Base-by-base conservation (phyloP, 2,329 filamentous ascomycete species). In the Eutypa lata region DNA sequence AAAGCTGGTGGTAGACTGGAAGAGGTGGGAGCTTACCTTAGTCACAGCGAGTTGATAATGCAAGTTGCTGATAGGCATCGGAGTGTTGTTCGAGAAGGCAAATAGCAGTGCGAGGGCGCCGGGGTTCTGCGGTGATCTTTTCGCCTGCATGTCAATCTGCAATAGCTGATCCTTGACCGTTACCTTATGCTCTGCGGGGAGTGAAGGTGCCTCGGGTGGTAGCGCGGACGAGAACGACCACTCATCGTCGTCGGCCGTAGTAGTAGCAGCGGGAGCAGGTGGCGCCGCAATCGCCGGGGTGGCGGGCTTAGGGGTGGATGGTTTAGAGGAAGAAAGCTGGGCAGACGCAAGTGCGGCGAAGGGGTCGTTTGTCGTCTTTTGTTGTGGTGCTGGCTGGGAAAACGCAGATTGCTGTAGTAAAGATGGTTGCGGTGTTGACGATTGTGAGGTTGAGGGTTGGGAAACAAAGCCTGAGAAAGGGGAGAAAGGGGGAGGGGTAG, bases 11-110 rank as follows among this genome's bases (percentile, higher is more conserved):
- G 6, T 10, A 28, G 21, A 16, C 11, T 22, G 6, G 10, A 45
- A 26, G 22, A 45, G n/a, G 22, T 5, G 31, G 19, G 16, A 28
- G 57, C 71, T 59, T 75, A 95, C 92, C 83, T 93, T 97, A 54
- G 93, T 94, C 28, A 97, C 93, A 3, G 94, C 94, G 38, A 96
- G 80, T 70, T 96, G 90, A 65, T 97, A 96, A 53, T 93, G 91
- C 28, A 99, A 76, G 58, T 95, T 89, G 3, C 82, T 81, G 21
- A 99, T 80, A 0, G 84, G 81, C 63, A 89, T 81, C 2, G 81
- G 72, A 1, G 86, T 88, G 55, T 83, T 88, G 68, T 96, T 99
- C 18, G 90, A 91, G 68, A 97, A 96, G n/a, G 82, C 79, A 57
- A 91, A 90, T 3, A 84, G 74, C 46, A 97, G 82, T 28, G 82